Conservation (phyloP, 1,139 yeast genomes). For the Candida tetrigidarum region DNA sequence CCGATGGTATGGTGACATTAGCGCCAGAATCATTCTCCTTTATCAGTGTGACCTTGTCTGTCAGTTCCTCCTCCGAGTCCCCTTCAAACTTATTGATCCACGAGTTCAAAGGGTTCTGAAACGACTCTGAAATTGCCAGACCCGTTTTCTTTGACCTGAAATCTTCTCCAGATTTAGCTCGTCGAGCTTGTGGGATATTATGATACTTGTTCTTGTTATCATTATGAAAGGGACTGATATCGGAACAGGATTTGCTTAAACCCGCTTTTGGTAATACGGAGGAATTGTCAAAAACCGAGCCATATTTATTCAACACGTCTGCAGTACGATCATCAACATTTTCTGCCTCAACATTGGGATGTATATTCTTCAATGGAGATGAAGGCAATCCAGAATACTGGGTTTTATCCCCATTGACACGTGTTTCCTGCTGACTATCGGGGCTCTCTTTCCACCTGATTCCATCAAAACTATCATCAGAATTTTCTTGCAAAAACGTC, state of each 20-base stretch:
- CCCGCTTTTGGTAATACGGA: conserved; percentile 24
- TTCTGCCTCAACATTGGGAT: not conserved
- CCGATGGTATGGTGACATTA: conserved; percentile 15
- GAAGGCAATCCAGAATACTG: conserved; percentile 20
- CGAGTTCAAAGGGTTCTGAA: conserved; percentile 23
- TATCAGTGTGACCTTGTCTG: conserved; percentile 12
- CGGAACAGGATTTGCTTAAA: conserved; percentile 32
- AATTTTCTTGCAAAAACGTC: conserved; percentile 31
- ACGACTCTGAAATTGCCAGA: conserved; percentile 9
- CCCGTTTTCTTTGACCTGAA: conserved; percentile 16
- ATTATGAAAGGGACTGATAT: conserved; percentile 19
- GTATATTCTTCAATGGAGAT: conserved; percentile 39
- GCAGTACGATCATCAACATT: conserved; percentile 32
- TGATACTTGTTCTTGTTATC: conserved; percentile 4
- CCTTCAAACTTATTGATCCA: conserved; percentile 42
- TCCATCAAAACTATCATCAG: conserved; percentile 53
- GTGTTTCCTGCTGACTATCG: conserved; percentile 2
- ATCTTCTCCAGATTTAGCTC: conserved; percentile 37
- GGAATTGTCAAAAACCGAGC: conserved; percentile 33
- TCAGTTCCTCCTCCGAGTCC: conserved; percentile 10
- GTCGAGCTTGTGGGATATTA: conserved; percentile 22
- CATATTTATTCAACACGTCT: conserved; percentile 44
- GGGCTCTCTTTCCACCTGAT: conserved; percentile 48
- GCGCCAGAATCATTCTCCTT: not conserved
- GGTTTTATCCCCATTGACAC: conserved; percentile 15